phyloP scores from a whole-genome alignment of 2,329 filamentous ascomycete species.

The Biscogniauxia marginata region DNA sequence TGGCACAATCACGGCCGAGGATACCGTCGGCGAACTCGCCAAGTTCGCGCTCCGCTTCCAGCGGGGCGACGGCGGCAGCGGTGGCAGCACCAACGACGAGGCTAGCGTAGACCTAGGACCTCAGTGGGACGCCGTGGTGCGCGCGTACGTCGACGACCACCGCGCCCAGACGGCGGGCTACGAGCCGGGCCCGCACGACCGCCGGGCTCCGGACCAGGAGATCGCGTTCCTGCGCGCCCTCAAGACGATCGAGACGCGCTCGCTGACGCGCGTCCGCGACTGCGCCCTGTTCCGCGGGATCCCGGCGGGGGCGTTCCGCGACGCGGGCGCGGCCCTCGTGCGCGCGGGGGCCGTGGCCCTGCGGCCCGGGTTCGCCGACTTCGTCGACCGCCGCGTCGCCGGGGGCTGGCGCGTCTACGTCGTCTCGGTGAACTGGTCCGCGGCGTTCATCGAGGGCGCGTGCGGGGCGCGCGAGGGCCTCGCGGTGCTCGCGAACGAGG shows the following conservation, averaged over 20 bases:
- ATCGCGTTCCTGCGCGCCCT: constrained; percentile 43
- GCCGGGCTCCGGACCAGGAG: constrained; percentile 40
- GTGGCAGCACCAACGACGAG: constrained; percentile 9
- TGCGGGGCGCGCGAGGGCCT: constrained; percentile 33
- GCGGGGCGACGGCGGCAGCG: not conserved
- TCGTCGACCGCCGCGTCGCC: constrained; percentile 17
- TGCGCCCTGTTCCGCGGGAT: constrained; percentile 47
- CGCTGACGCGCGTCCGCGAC: constrained; percentile 42
- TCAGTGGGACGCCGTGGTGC: constrained; percentile 46
- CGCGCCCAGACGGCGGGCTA: constrained; percentile 37
- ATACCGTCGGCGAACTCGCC: constrained; percentile 52
- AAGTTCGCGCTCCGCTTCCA: constrained; percentile 39
- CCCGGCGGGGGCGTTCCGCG: constrained; percentile 30
- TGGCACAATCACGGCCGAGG: constrained; percentile 54
- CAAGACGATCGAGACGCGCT: constrained; percentile 44
- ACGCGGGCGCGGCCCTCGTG: constrained; percentile 39
- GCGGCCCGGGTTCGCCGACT: constrained; percentile 40
- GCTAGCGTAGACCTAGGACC: constrained; percentile 34
- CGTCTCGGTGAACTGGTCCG: constrained; percentile 53
- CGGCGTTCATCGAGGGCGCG: constrained; percentile 46
- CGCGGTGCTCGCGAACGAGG: constrained; percentile 42
- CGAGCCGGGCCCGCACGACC: constrained; percentile 30
- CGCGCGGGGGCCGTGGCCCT: constrained; percentile 34
- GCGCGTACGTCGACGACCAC: constrained; percentile 44
- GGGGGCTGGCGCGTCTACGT: constrained; percentile 42